A percentile compares a stretch with the other conserved stretches of the same genome.
phyloP scores from a whole-genome alignment of 2,329 filamentous ascomycete species.

The Amesomyces nigricolor region DNA sequence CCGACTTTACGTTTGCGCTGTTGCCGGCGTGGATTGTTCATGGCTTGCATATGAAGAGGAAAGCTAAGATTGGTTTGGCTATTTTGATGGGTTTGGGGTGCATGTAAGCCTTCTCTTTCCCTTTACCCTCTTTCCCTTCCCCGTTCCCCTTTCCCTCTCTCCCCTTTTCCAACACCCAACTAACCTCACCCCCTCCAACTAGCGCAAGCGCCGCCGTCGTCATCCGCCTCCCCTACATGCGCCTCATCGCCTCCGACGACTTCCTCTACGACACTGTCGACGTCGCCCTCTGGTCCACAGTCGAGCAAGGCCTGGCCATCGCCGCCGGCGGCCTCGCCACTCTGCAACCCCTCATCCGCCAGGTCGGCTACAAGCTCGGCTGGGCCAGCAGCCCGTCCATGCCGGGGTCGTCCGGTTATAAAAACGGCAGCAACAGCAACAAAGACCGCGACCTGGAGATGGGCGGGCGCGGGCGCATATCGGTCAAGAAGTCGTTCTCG shows the following conservation, averaged over 20 bases:
- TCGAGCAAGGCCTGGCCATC: conserved; percentile 44
- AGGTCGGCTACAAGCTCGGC: conserved; percentile 31
- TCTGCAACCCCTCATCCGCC: conserved; percentile 39
- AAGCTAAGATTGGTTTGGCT: conserved; percentile 47
- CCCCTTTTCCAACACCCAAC: not conserved
- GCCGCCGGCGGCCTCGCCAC: conserved; percentile 44
- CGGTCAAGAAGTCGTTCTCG: conserved; percentile 14
- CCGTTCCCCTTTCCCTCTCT: not conserved
- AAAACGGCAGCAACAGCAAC: not conserved
- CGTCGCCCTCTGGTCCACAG: conserved; percentile 45
- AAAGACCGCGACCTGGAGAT: not conserved
- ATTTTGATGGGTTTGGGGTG: conserved; percentile 53
- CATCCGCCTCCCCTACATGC: conserved; percentile 35
- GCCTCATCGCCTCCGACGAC: conserved; percentile 28
- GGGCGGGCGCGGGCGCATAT: conserved; percentile 1
- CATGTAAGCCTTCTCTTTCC: conserved; percentile 31
- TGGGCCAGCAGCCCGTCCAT: conserved; percentile 9
- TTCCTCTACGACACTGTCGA: conserved; percentile 41
- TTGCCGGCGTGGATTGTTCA: conserved; percentile 50
- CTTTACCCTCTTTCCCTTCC: not conserved
- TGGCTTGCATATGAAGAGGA: conserved; percentile 48
- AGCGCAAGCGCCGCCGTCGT: conserved; percentile 43
- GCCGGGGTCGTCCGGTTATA: not conserved
- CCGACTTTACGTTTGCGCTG: conserved; percentile 47
- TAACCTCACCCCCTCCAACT: not conserved